A percentile compares a stretch with the other conserved stretches of the same genome.
These are phyloP conservation scores for Trichomonascaceae sp. DNA, from an alignment of 1,139 yeast species.

Conservation along the genomic window DNA sequence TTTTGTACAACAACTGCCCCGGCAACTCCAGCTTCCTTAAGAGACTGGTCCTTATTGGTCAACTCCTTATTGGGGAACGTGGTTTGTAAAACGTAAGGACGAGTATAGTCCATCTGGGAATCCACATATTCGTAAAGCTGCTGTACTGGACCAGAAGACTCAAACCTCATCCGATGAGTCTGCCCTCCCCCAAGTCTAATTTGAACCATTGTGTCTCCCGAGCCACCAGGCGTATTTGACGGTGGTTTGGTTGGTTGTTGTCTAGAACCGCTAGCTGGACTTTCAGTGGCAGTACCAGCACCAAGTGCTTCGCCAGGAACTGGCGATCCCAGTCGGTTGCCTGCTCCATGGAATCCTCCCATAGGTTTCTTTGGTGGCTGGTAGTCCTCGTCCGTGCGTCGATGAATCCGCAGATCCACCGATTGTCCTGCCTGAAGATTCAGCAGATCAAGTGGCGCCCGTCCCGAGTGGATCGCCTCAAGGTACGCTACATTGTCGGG, in stretches of 20 bases:
- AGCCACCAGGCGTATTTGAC: conserved; percentile 24
- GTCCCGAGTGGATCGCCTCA: conserved; percentile 72
- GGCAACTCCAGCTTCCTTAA: conserved; percentile 63
- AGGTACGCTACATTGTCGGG: conserved; percentile 69
- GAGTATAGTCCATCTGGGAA: conserved; percentile 29
- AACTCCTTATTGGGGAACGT: conserved; percentile 78
- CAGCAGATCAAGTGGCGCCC: conserved; percentile 80
- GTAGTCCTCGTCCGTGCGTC: conserved; percentile 72
- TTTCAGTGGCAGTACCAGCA: conserved; percentile 7
- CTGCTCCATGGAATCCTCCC: conserved; percentile 70
- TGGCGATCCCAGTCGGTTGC: conserved; percentile 86
- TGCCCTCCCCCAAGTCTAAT: conserved; percentile 78
- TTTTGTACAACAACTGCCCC: conserved; percentile 79
- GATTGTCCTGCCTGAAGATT: conserved; percentile 85
- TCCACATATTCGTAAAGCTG: conserved; percentile 58
- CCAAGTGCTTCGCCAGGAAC: conserved; percentile 52
- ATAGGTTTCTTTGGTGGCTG: conserved; percentile 52
- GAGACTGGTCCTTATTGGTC: conserved; percentile 40
- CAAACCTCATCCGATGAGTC: conserved; percentile 50
- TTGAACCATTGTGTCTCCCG: conserved; percentile 69
- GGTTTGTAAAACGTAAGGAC: conserved; percentile 57
- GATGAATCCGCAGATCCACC: conserved; percentile 84
- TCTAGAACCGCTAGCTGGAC: conserved; percentile 9
- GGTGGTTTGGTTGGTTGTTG: conserved; percentile 8
- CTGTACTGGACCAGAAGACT: conserved; percentile 53